Evolutionary conservation across 2,329 filamentous ascomycete genomes (phyloP), one percentile per base, ranked within the genome.

Genomic region (Fusarium sp.): DNA sequence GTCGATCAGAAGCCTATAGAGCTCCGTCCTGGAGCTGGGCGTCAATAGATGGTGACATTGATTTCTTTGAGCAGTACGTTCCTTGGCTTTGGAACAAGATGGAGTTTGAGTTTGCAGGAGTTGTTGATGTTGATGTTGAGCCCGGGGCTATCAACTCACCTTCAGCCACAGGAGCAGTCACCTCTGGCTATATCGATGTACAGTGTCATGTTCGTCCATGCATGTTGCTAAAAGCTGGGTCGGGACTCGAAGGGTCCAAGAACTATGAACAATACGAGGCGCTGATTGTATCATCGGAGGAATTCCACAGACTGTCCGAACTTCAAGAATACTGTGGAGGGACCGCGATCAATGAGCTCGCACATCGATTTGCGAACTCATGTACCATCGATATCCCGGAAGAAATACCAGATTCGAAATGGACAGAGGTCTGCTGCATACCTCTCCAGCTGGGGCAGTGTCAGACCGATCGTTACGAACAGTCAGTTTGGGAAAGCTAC

Each of bases 21-120:
- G 55, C 58, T 12, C 58, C 58, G 0, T 61, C 58, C 0, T 61
- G 58, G 58, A 61, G 58, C 1, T 61, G 58, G 58, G 58, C 55
- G 2, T 60, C 58, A 2, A 3, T 61, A 8, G 42, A 61, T 1
- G 55, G 42, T 0, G 27, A 61, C 6, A 18, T 61, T 1, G 58
- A 60, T 3, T 61, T 37, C 4, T 61, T 60, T 22, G 58, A 61
- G 3, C 30, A 41, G 12, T 60, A 41, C 3, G 7, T 61, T 2
- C 22, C 58, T 12, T 61, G 58, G 58, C 37, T 51, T 11, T 61
- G 58, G 58, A 61, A 61, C 1, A 22, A 41, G 0, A 60, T 42
- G 4, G 57, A 61, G 11, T 2, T 22, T 0, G 34, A 61, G 2
- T 29, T 61, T 11, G 44, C 55, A 3, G 60, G 5, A 4, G 12